Base-by-base conservation (phyloP, 768 basidiomycete species). In the Lentinus tigrinus region DNA sequence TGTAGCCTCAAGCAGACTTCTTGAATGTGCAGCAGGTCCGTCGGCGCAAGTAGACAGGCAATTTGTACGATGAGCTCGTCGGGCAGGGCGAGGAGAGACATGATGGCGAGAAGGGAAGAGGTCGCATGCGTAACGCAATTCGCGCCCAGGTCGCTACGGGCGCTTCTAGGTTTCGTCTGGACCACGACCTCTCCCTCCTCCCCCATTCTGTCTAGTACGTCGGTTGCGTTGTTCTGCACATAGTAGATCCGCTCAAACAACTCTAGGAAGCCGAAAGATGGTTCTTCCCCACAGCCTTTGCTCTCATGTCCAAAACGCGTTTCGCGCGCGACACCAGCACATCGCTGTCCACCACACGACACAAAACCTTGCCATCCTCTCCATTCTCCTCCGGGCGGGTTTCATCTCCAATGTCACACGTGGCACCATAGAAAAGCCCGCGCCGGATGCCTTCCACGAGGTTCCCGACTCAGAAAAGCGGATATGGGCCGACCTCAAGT, bases 401-500 rank as follows among this genome's bases (percentile, higher is more conserved):
- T 93, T 98, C 73, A 74, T 99, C 70, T 85, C 87, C 52, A 87
- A 80, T 68, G 65, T 98, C 58, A 89, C 92, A 2, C 86, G 93
- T 27, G 94, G 94, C 3, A 90, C 91, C 31, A 72, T 83, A 57
- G 73, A 78, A 7, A 75, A 77, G 0, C 85, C 94, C 2, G 81
- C 81, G 17, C 94, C 95, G 0, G 61, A 67, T 4, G 77, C 77
- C 13, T 98, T 95, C 70, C 66, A 76, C 55, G 61, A 67, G 2
- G 86, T 80, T 11, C 75, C 79, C 60, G 84, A 88, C 28, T 80
- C 85, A 1, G 81, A 93, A 56, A 81, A 81, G 31, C 85, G 94
- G 37, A 91, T 98, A 73, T 97, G 96, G 94, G 92, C 92, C 2
- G 85, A 88, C 50, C 85, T 98, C 63, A 99, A 99, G 75, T 95